Evolutionary conservation across 2,329 filamentous ascomycete species (phyloP).

Genomic region (Aspergillus cejpii): DNA sequence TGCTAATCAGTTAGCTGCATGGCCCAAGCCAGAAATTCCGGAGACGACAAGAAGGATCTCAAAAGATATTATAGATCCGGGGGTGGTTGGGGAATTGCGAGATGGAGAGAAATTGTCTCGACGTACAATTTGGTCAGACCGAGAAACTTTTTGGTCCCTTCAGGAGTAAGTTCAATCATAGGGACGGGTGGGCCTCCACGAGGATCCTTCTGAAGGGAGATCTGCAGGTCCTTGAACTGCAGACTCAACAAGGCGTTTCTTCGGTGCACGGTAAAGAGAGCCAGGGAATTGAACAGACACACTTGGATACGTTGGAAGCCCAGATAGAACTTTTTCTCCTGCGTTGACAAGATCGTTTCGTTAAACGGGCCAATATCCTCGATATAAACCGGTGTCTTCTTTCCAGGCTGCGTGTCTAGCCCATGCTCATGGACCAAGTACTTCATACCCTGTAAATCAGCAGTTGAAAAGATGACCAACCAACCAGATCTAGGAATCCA

Average conservation of each 20-base stretch:
- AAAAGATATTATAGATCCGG: too few relatives aligned
- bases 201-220: constrained; percentile 13
- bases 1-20: constrained; percentile 7
- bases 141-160: constrained; percentile 11
- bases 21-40: too few relatives aligned
- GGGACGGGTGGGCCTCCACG: constrained; percentile 9
- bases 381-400: constrained; percentile 17
- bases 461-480: not conserved
- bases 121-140: constrained; percentile 10
- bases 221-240: constrained; percentile 12
- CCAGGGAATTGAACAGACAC: constrained; percentile 12
- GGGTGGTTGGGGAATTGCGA: too few relatives aligned
- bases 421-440: constrained; percentile 8
- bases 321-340: constrained; percentile 14
- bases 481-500: too few relatives aligned
- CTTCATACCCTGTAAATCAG: constrained; percentile 8
- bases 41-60: too few relatives aligned
- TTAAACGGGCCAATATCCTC: constrained; percentile 15
- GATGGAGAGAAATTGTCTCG: constrained; percentile 2
- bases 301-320: constrained; percentile 13
- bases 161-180: constrained; percentile 9
- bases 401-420: constrained; percentile 11
- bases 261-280: constrained; percentile 13
- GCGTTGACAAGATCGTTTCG: constrained; percentile 12
- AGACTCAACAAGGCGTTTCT: constrained; percentile 8